Evolutionary conservation across 2,329 filamentous ascomycete species (phyloP).

Genomic region (Thielaviopsis ethacetica): DNA sequence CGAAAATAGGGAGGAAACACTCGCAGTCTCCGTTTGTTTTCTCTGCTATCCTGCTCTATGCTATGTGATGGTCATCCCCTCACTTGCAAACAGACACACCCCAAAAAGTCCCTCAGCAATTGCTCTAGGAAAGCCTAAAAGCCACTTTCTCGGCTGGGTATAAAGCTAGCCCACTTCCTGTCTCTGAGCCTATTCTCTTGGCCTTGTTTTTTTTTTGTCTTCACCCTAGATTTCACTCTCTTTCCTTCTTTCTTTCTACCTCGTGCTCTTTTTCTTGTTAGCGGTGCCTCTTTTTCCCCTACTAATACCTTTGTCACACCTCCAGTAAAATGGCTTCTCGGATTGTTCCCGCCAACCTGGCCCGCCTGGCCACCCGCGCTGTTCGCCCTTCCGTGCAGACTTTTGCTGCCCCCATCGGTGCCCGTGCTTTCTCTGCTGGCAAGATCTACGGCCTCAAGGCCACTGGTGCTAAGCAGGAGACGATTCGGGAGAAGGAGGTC

Average conservation of each 20-base stretch:
- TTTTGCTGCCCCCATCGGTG: slow-evolving; percentile 13
- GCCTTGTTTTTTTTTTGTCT: no score
- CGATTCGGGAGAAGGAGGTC: slow-evolving; percentile 40
- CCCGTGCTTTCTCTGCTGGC: slow-evolving; percentile 9
- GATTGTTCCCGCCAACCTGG: slow-evolving; percentile 17
- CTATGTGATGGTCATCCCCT: background rate
- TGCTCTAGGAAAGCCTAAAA: background rate
- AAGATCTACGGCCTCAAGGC: slow-evolving; percentile 13
- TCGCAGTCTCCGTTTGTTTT: background rate
- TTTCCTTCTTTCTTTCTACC: background rate
- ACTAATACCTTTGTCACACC: slow-evolving; percentile 12
- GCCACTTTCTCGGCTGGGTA: background rate
- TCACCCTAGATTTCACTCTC: background rate
- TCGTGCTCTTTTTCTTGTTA: background rate
- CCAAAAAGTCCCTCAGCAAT: background rate
- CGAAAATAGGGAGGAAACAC: background rate
- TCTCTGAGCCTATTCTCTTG: no score
- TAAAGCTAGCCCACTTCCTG: background rate
- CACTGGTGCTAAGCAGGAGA: slow-evolving; percentile 26
- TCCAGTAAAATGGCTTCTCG: slow-evolving; percentile 18
- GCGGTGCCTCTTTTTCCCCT: background rate
- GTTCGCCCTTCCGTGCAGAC: slow-evolving; percentile 23
- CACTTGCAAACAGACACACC: background rate
- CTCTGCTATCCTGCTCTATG: background rate
- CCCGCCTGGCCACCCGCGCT: slow-evolving; percentile 15